Conservation (phyloP, 1,284 basidiomycete genomes). For the Fomitopsis schrenkii region DNA sequence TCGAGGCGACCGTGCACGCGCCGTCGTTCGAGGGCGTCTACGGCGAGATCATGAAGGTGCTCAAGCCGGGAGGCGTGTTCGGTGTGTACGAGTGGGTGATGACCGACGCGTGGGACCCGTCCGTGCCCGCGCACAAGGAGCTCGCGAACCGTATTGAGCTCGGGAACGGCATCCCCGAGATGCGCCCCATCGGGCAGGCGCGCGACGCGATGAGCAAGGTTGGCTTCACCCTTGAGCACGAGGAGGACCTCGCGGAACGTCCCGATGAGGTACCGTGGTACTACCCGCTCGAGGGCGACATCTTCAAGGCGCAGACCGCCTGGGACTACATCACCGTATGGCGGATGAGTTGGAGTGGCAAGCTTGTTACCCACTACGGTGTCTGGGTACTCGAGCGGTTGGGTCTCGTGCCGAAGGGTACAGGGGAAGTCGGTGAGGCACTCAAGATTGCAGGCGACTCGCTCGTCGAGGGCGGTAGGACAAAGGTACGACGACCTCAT, state of each 20-base stretch:
- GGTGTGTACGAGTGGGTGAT: conserved; percentile 99
- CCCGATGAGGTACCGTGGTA: conserved; percentile 88
- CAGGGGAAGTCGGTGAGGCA: conserved; percentile 86
- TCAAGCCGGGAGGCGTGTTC: conserved; percentile 98
- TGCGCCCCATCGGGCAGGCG: conserved; percentile 78
- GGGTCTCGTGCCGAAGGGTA: conserved; percentile 89
- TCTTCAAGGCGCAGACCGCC: conserved; percentile 87
- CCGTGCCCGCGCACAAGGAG: conserved; percentile 84
- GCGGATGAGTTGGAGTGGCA: conserved; percentile 89
- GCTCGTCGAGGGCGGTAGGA: conserved; percentile 82
- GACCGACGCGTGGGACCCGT: conserved; percentile 93
- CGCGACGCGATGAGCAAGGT: conserved; percentile 80
- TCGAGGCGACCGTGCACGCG: conserved; percentile 97
- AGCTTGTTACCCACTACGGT: conserved; percentile 80
- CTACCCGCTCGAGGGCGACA: conserved; percentile 94
- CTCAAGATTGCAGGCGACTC: conserved; percentile 82
- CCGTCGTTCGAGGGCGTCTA: conserved; percentile 97
- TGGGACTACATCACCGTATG: conserved; percentile 91
- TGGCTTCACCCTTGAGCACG: conserved; percentile 87
- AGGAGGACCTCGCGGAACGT: conserved; percentile 93
- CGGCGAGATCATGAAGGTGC: conserved; percentile 87
- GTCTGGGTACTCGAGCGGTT: conserved; percentile 79
- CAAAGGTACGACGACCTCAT: conserved; percentile 59
- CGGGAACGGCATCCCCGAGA: conserved; percentile 97
- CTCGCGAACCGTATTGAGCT: conserved; percentile 90